Percentiles rank a stretch among this genome's conserved stretches.
phyloP scores from a whole-genome alignment of 2,329 filamentous ascomycete species.

The Microdochium trichocladiopsis region DNA sequence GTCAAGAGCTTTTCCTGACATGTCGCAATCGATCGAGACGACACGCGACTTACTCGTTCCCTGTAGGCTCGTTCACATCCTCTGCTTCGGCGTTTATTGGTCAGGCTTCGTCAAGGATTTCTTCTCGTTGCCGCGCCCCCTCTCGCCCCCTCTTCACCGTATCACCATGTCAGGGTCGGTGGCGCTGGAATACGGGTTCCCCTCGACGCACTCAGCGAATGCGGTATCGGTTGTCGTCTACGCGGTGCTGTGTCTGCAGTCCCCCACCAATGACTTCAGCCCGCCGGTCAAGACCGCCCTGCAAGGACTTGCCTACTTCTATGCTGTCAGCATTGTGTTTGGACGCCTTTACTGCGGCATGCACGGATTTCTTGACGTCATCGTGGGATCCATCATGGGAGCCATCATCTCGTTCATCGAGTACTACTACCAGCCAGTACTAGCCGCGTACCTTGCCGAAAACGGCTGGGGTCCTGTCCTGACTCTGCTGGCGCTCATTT shows the following conservation, averaged over 20 bases:
- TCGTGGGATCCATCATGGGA: constrained; percentile 73
- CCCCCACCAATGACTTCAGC: constrained; percentile 54
- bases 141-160: constrained; percentile 84
- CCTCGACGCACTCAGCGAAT: constrained; percentile 94
- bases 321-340: constrained; percentile 81
- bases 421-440: constrained; percentile 50
- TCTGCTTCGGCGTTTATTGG: constrained; percentile 74
- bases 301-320: constrained; percentile 70
- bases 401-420: constrained; percentile 54
- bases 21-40: too few species aligned
- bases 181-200: constrained; percentile 93
- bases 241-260: constrained; percentile 62
- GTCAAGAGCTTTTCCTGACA: constrained; percentile 21
- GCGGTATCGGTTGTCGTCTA: constrained; percentile 92
- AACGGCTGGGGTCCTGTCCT: constrained; percentile 59
- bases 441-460: constrained; percentile 66
- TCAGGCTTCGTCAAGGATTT: constrained; percentile 94
- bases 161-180: constrained; percentile 98
- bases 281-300: constrained; percentile 53
- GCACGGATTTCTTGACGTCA: constrained; percentile 93
- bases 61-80: constrained; percentile 61
- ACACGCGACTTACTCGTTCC: background rate
- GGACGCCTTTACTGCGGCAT: constrained; percentile 96
- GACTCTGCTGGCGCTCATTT: constrained; percentile 57
- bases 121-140: constrained; percentile 81